Evolutionary conservation across 2,329 filamentous ascomycete species (phyloP).

Genomic region (Gaeumannomyces tritici): DNA sequence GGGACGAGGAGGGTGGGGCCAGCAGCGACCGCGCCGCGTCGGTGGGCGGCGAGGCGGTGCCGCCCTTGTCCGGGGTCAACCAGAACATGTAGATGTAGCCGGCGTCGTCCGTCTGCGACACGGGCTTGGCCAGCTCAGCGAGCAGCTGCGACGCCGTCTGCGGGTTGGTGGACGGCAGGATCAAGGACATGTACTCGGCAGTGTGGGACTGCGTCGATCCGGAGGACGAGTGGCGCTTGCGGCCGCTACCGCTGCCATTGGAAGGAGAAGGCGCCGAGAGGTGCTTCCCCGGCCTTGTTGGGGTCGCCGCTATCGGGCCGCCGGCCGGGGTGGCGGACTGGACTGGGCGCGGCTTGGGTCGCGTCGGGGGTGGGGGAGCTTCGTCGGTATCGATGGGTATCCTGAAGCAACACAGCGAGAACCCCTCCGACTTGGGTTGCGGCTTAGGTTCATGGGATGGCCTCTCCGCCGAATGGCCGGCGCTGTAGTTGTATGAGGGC

Average conservation of each 20-base stretch:
- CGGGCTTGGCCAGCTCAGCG: slow-evolving; percentile 65
- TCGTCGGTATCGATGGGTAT: slow-evolving; percentile 31
- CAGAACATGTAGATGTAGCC: slow-evolving; percentile 99
- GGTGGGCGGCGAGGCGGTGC: slow-evolving; percentile 38
- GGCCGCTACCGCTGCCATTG: slow-evolving; percentile 3
- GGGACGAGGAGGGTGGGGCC: slow-evolving; percentile 31
- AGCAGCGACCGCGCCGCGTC: slow-evolving; percentile 53
- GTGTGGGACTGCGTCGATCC: slow-evolving; percentile 22
- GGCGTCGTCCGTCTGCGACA: slow-evolving; percentile 65
- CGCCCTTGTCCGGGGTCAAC: slow-evolving; percentile 62
- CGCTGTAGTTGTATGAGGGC: slow-evolving; percentile 14
- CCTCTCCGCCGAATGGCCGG: slow-evolving; percentile 13
- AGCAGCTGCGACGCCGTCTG: slow-evolving; percentile 62
- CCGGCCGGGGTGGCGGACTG: slow-evolving; percentile 19
- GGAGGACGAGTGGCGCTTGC: slow-evolving; percentile 12
- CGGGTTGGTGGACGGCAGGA: slow-evolving; percentile 58
- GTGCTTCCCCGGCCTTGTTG: slow-evolving; percentile 14
- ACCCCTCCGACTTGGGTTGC: slow-evolving; percentile 19
- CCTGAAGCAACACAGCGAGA: slow-evolving; percentile 41
- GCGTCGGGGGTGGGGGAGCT: slow-evolving; percentile 24
- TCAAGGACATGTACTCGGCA: slow-evolving; percentile 50
- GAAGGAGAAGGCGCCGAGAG: slow-evolving; percentile 7
- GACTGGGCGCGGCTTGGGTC: slow-evolving; percentile 36
- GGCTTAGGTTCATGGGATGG: slow-evolving; percentile 9
- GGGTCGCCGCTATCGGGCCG: slow-evolving; percentile 6